Base-by-base conservation (phyloP, 108 stramenopile species). In the Stephanodiscus triporus region DNA sequence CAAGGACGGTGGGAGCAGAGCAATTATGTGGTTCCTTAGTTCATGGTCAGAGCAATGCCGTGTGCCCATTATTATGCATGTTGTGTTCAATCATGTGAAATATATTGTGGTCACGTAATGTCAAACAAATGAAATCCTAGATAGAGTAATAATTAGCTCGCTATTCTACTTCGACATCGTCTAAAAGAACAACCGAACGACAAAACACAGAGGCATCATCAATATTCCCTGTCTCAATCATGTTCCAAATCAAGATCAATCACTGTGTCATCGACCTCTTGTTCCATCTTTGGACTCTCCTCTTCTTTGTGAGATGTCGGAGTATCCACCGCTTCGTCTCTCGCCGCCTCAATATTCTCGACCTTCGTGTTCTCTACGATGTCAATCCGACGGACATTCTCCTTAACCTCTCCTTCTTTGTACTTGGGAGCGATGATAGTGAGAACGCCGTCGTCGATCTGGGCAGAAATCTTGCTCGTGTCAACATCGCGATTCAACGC, bases 201-300 rank as follows among this genome's bases (percentile, higher is more conserved):
- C n/a, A n/a, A n/a, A n/a, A n/a, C n/a, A n/a, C n/a, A n/a, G n/a
- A n/a, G n/a, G n/a, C n/a, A n/a, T n/a, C n/a, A n/a, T n/a, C n/a
- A n/a, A n/a, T 8, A 4, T 57, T 20, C 16, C 37, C 16, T 37
- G 17, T 2, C 19, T 37, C 61, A 63, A 32, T 29, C 29, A 63
- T 78, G 10, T 5, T 65, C 22, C 8, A 29, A 50, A 64, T 80
- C 79, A 70, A 80, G 79, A 63, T 80, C 79, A 59, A 80, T 74
- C 29, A 80, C 63, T 1, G 79, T 30, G 38, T 73, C 73, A 37
- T 74, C 79, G 13, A 37, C 38, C 22, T 16, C 14, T 57, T 45
- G 32, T 40, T 43, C 32, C 17, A 37, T 29, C 50, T 20, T 32
- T 27, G 37, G 16, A 34, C 14, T 78, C 45, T 49, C 32, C 49